Base-by-base conservation (phyloP, 176 grass and related monocot genomes). In the Zizania latifolia region DNA sequence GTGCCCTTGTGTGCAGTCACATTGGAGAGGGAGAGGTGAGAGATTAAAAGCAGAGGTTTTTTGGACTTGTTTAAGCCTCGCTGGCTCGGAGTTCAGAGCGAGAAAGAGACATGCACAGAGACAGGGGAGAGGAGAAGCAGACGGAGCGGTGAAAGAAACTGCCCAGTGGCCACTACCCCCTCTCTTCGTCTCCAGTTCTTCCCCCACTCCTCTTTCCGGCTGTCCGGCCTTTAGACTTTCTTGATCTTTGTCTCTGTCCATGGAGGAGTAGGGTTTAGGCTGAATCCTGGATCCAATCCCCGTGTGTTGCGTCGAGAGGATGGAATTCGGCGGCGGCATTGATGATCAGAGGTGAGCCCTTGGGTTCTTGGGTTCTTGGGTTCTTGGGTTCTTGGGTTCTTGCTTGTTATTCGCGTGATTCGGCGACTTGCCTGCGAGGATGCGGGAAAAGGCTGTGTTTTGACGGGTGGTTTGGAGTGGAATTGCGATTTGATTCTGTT, bases 321-420 rank as follows among this genome's bases (percentile, higher is more conserved):
- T 92, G 86, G 90, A 89, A 38, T 92, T 88, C 57, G 83, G 80
- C 56, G 80, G 68, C 46, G 73, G 61, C 86, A 83, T 77, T 83
- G 71, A 59, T 62, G 84, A 81, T 76, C 67, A 83, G 71, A 80
- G 84, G 90, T 92, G 70, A 51, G 82, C 56, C 70, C 29, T 32
- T n/a, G n/a, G n/a, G n/a, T n/a, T n/a, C n/a, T n/a, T n/a, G n/a
- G n/a, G n/a, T n/a, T n/a, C n/a, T n/a, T 32, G 13, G 8, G 37
- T 37, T 15, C 28, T 51, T 32, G 13, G 8, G 37, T 37, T 36
- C 30, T 21, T 0, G 30, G 4, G 35, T 40, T 39, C 33, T 79
- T 55, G 2, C 15, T 79, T 55, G 2, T 15, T 30, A 29, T 46
- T 62, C 41, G 34, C 26, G 24, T 31, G 53, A 24, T 53, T 61